phyloP scores from a whole-genome alignment of 768 basidiomycete species.

The Xerocomus potaroensis region DNA sequence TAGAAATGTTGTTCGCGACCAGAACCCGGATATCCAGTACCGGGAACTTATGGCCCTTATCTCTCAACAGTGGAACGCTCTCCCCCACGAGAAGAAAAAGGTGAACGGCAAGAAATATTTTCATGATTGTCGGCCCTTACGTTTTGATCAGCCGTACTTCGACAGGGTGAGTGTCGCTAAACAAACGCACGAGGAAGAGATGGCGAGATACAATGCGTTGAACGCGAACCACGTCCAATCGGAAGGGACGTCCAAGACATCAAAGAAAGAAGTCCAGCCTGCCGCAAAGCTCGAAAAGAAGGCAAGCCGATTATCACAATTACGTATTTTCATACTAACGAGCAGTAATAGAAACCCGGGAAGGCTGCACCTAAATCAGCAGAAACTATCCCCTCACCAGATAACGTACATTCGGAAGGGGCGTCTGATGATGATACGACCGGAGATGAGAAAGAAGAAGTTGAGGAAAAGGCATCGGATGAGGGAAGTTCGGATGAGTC shows the following conservation, averaged over 20 bases:
- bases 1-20: conserved; percentile 64
- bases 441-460: conserved; percentile 24
- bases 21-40: conserved; percentile 62
- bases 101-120: conserved; percentile 41
- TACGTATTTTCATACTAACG: conserved; percentile 15
- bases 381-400: conserved; percentile 23
- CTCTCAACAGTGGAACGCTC: conserved; percentile 65
- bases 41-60: conserved; percentile 70
- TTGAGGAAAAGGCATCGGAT: conserved; percentile 20
- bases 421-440: conserved; percentile 21
- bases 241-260: conserved; percentile 37
- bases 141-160: conserved; percentile 28
- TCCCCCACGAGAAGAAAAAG: conserved; percentile 67
- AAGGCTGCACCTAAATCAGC: conserved; percentile 25
- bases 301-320: conserved; percentile 10
- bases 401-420: conserved; percentile 30
- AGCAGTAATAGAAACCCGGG: conserved; percentile 18
- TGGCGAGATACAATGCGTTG: conserved; percentile 60
- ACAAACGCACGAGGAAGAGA: conserved; percentile 56
- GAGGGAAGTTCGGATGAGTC: conserved; percentile 25
- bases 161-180: conserved; percentile 54
- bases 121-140: not conserved
- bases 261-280: conserved; percentile 24
- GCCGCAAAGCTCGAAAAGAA: conserved; percentile 28
- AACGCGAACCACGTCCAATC: conserved; percentile 47